Base-by-base conservation (phyloP, 2,329 filamentous ascomycete genomes). In the Tolypocladium paradoxum region DNA sequence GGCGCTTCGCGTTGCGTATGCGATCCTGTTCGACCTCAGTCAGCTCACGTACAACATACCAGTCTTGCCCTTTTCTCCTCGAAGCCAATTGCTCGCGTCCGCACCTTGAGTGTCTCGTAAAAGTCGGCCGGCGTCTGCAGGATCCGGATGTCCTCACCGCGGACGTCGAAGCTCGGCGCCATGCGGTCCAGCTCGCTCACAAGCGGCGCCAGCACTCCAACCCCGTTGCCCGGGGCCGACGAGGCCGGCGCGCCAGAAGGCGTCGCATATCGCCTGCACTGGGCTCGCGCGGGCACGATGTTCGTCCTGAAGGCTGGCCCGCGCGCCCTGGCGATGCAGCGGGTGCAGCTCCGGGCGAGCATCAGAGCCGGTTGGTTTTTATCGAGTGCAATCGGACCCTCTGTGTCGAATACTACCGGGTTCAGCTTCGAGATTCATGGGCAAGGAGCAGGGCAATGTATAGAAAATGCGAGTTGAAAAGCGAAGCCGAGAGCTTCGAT, bases 61-160 rank as follows among this genome's bases (percentile, higher is more conserved):
- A 11, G 36, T 12, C n/a, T n/a, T 4, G n/a, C n/a, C 38, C 22
- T 0, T 9, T n/a, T 34, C n/a, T 5, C 18, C 33, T 2, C 1
- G 8, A 11, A 18, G 12, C n/a, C n/a, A 8, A 35, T 29, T 9
- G 43, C 24, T 33, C 18, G 27, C 18, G 27, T 33, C 20, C 54
- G n/a, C 57, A 90, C 89, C 83, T 96, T 96, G 55, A 99, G 74
- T 8, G 86, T 89, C 61, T 87, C 83, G 70, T 96, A 99, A 67
- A 99, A 99, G 51, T 92, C 88, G n/a, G 81, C 71, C 0, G 93
- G 93, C 2, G 87, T 86, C 61, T 84, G 79, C 14, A 99, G 70
- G 22, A 99, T 85, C 12, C 79, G 77, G 49, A 99, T 87, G 54
- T 92, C 83, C 6, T 88, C 88, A 2, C 90, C 88, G 29, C 84